A percentile compares a stretch with the other conserved stretches of the same genome.
Conservation (phyloP, 352 stramenopile species). For the Phytopythium litorale region DNA sequence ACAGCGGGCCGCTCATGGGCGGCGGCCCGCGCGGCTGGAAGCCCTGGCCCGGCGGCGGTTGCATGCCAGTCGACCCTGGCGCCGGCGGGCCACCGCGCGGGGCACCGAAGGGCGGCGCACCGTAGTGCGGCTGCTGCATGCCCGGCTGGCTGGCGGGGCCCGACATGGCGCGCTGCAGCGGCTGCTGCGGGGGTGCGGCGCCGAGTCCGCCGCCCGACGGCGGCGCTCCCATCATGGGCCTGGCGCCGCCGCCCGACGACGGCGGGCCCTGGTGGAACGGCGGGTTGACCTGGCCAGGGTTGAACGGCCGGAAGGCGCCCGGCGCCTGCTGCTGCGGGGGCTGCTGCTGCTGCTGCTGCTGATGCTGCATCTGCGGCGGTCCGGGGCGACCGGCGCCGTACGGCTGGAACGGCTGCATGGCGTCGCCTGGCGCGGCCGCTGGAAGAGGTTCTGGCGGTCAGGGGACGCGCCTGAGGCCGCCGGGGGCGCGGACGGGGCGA, state of each 20-base stretch:
- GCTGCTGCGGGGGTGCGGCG: conserved; percentile 10
- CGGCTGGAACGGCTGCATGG: conserved; percentile 40
- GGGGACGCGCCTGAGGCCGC: too few species aligned
- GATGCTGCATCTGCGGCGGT: conserved; percentile 25
- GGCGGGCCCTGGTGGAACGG: conserved; percentile 14
- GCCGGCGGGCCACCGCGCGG: not conserved
- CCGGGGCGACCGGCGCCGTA: conserved; percentile 32
- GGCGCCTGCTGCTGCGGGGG: conserved; percentile 26
- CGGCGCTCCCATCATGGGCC: conserved; percentile 13
- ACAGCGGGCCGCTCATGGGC: conserved; percentile 8
- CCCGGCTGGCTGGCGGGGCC: conserved; percentile 29
- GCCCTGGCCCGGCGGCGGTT: conserved; percentile 3
- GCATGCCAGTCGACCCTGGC: not conserved
- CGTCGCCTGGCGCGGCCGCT: conserved; percentile 8
- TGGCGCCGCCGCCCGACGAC: conserved; percentile 24
- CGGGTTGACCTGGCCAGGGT: conserved; percentile 43
- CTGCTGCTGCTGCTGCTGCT: conserved; percentile 24
- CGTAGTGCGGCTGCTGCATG: conserved; percentile 17
- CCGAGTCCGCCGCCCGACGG: conserved; percentile 8
- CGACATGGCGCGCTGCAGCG: conserved; percentile 20
- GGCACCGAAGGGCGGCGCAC: conserved; percentile 11
- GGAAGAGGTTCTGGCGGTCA: not conserved
- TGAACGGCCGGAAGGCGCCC: conserved; percentile 62
- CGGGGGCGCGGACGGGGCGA: too few species aligned
- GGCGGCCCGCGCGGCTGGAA: conserved; percentile 8